These are phyloP conservation scores for Fabrea salina DNA, from an alignment of 169 alveolate genomes.

Conservation along the genomic window DNA sequence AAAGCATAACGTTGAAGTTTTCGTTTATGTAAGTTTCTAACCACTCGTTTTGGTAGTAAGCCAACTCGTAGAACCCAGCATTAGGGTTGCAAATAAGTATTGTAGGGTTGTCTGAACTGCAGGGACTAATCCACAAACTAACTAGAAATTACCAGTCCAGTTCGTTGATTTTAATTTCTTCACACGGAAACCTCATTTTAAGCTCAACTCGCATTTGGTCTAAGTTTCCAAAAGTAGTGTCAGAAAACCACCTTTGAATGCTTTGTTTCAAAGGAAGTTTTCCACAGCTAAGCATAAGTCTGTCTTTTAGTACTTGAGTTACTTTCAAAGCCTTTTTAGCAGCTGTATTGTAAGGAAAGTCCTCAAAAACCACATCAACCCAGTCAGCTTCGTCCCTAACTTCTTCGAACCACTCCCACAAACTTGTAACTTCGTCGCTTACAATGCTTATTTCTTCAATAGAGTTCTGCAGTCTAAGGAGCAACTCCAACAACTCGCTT, in stretches of 20 bases:
- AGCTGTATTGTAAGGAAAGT: not conserved
- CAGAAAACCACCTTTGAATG: not conserved
- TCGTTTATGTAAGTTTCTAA: slow-evolving; percentile 63
- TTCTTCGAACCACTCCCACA: not conserved
- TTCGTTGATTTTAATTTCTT: not conserved
- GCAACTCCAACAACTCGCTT: not conserved
- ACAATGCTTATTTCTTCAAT: not conserved
- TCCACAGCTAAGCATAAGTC: not conserved
- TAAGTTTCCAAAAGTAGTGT: slow-evolving; percentile 14
- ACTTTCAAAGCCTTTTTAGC: not conserved
- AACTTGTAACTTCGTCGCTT: not conserved
- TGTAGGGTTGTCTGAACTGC: slow-evolving; percentile 42
- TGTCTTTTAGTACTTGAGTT: not conserved
- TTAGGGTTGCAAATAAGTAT: slow-evolving; percentile 77
- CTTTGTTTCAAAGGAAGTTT: not conserved
- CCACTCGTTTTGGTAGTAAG: slow-evolving; percentile 59
- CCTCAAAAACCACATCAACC: slow-evolving; percentile 15
- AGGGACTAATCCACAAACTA: not conserved
- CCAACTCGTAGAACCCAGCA: slow-evolving; percentile 76
- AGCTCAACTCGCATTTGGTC: slow-evolving; percentile 16
- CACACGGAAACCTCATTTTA: not conserved
- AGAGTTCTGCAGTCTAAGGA: not conserved
- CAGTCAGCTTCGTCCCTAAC: not conserved
- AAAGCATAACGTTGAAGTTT: slow-evolving; percentile 71
- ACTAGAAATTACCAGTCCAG: not conserved